phyloP scores from a whole-genome alignment of 2,329 filamentous ascomycete genomes.

The Epichloe hybrida region DNA sequence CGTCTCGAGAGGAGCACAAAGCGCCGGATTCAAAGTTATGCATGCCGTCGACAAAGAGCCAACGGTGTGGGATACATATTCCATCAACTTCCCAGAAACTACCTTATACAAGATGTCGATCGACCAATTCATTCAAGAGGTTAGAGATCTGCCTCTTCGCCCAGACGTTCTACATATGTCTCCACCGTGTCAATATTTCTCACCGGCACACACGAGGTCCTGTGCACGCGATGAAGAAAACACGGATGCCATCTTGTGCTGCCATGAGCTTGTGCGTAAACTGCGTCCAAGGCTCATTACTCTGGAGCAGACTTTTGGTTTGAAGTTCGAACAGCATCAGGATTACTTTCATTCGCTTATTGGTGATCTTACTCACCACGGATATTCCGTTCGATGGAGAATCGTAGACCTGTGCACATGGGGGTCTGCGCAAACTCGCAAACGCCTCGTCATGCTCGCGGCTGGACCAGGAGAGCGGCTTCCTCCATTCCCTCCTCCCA shows the following conservation, averaged over 20 bases:
- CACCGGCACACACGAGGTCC: slow-evolving; percentile 53
- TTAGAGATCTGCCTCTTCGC: slow-evolving; percentile 14
- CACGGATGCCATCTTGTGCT: slow-evolving; percentile 42
- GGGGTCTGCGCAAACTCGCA: slow-evolving; percentile 35
- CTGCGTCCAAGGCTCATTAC: slow-evolving; percentile 56
- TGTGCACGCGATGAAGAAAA: slow-evolving; percentile 61
- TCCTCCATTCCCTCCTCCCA: slow-evolving; percentile 49
- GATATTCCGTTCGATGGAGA: slow-evolving; percentile 60
- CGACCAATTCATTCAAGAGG: slow-evolving; percentile 32
- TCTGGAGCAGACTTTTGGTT: slow-evolving; percentile 64
- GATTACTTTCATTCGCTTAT: slow-evolving; percentile 47
- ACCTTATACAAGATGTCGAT: slow-evolving; percentile 34
- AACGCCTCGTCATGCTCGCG: slow-evolving; percentile 43
- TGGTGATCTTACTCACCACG: slow-evolving; percentile 46
- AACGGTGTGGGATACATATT: slow-evolving; percentile 44
- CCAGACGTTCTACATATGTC: slow-evolving; percentile 64
- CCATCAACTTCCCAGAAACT: slow-evolving; percentile 40
- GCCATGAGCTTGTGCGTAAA: slow-evolving; percentile 40
- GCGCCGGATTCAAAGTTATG: slow-evolving; percentile 41
- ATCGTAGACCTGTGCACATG: slow-evolving; percentile 39
- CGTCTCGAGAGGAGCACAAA: slow-evolving; percentile 48
- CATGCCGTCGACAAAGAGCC: slow-evolving; percentile 52
- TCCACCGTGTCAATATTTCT: slow-evolving; percentile 67
- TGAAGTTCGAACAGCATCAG: slow-evolving; percentile 39
- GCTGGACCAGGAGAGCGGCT: slow-evolving; percentile 56